Conservation (phyloP, 2,329 filamentous ascomycete genomes). For the Penicillium sclerotigenum region DNA sequence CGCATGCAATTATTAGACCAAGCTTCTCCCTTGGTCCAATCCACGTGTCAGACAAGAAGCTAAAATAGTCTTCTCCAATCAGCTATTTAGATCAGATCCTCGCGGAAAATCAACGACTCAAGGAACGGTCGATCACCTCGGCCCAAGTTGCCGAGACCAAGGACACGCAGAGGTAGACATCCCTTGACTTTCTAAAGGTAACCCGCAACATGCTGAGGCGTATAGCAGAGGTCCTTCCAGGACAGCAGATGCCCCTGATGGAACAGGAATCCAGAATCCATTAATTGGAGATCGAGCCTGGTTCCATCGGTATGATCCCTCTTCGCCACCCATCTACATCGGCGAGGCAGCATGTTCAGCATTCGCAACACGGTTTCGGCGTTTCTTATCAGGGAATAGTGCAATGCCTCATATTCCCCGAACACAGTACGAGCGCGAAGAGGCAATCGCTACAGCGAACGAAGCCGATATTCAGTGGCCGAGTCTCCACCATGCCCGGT, state of each 20-base stretch:
- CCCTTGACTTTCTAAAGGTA: neutral
- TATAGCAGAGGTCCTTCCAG: slow-evolving; percentile 12
- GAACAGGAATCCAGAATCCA: slow-evolving; percentile 33
- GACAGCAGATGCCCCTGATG: slow-evolving; percentile 25
- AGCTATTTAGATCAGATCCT: slow-evolving; percentile 37
- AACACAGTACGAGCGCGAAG: slow-evolving; percentile 35
- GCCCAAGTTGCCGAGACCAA: slow-evolving; percentile 23
- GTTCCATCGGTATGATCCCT: slow-evolving; percentile 38
- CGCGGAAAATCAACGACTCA: slow-evolving; percentile 33
- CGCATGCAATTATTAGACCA: neutral
- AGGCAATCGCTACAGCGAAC: slow-evolving; percentile 29
- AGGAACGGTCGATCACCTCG: slow-evolving; percentile 30
- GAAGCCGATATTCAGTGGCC: slow-evolving; percentile 35
- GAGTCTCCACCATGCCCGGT: slow-evolving; percentile 35
- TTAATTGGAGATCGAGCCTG: slow-evolving; percentile 37
- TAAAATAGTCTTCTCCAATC: slow-evolving; percentile 12
- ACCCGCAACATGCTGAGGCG: neutral
- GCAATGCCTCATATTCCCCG: slow-evolving; percentile 33
- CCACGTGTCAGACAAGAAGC: neutral
- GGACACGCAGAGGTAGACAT: slow-evolving; percentile 15
- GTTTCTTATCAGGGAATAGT: slow-evolving; percentile 34
- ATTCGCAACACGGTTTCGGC: slow-evolving; percentile 40
- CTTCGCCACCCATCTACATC: slow-evolving; percentile 38
- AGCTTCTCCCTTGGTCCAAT: neutral
- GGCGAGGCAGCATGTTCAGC: slow-evolving; percentile 42